Evolutionary conservation across 129 eudicot species (phyloP).

Genomic region (Tanacetum coccineum): DNA sequence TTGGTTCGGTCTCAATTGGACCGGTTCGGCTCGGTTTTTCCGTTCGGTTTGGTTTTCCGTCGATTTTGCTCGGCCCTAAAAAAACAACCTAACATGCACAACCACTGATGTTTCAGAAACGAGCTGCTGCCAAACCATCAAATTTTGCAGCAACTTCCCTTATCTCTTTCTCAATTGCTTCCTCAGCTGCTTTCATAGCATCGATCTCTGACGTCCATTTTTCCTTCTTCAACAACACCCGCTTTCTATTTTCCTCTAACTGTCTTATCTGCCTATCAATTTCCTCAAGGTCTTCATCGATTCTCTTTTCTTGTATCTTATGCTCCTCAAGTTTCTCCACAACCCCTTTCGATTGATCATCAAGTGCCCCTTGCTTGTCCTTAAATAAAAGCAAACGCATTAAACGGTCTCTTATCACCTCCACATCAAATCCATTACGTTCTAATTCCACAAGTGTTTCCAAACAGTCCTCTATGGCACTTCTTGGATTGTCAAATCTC

Average conservation of each 20-base stretch:
- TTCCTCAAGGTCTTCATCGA: slow-evolving; percentile 41
- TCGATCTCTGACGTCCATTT: slow-evolving; percentile 30
- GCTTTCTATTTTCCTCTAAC: slow-evolving; percentile 40
- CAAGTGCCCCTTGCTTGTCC: slow-evolving; percentile 39
- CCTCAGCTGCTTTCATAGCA: slow-evolving; percentile 26
- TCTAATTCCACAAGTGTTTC: slow-evolving; percentile 67
- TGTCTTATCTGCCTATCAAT: slow-evolving; percentile 18
- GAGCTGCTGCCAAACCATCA: slow-evolving; percentile 38
- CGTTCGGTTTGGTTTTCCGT: too few relatives aligned
- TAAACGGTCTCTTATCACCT: slow-evolving; percentile 42
- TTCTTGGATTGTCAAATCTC: slow-evolving; percentile 44
- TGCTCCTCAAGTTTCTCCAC: slow-evolving; percentile 31
- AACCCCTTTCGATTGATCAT: slow-evolving; percentile 23
- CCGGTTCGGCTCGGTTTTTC: too few relatives aligned
- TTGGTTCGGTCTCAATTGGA: too few relatives aligned
- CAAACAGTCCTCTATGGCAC: slow-evolving; percentile 45
- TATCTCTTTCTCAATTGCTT: slow-evolving; percentile 24
- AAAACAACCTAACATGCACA: too few relatives aligned
- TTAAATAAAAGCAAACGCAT: slow-evolving; percentile 39
- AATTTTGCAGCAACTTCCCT: slow-evolving; percentile 33
- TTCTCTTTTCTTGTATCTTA: slow-evolving; percentile 15
- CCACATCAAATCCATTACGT: slow-evolving; percentile 62
- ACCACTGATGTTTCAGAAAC: slow-evolving; percentile 4
- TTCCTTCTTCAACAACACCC: slow-evolving; percentile 32
- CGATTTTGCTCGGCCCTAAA: too few relatives aligned